Base-by-base conservation (phyloP, 2,329 filamentous ascomycete genomes). In the Ophiostoma novo-ulmi region DNA sequence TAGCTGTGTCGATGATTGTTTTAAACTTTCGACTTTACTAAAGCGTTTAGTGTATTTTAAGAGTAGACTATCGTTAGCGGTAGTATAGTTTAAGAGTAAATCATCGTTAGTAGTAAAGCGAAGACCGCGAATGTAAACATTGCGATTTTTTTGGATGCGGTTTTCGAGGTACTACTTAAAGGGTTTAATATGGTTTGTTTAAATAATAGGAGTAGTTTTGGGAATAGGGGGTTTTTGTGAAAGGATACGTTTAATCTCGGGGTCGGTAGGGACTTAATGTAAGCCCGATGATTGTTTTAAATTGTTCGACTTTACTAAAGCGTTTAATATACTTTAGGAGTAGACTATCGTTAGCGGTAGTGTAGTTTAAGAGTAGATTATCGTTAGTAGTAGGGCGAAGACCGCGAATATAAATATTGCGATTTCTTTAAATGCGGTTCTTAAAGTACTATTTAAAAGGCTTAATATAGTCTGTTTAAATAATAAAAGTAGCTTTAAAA, bases 231-330 rank as follows among this genome's bases (percentile, higher is more conserved):
- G n/a, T n/a, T n/a, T n/a, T n/a, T 22, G 7, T 22, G 35, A 14
- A 1, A 38, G 35, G 20, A n/a, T 69, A 94, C 90, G 81, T 99
- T n/a, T n/a, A n/a, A n/a, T n/a, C n/a, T n/a, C n/a, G n/a, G n/a
- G n/a, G n/a, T n/a, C n/a, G n/a, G n/a, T n/a, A n/a, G n/a, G n/a
- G n/a, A n/a, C n/a, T n/a, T n/a, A n/a, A n/a, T n/a, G n/a, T n/a
- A n/a, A n/a, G n/a, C n/a, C n/a, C 96, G 77, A 99, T 97, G 81
- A 99, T 99, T 17, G 96, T 95, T 85, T 99, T 99, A 77, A 93
- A 97, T 74, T 94, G 97, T 81, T 97, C 93, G 71, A 99, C 95
- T 72, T 91, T 89, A 61, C 95, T 95, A 78, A 98, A 99, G 68
- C 94, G 91, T 75, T 88, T 85, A 63, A 94, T 91, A 81, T 95